phyloP scores from a whole-genome alignment of 176 grass and related monocot genomes.

The Oryza australiensis region DNA sequence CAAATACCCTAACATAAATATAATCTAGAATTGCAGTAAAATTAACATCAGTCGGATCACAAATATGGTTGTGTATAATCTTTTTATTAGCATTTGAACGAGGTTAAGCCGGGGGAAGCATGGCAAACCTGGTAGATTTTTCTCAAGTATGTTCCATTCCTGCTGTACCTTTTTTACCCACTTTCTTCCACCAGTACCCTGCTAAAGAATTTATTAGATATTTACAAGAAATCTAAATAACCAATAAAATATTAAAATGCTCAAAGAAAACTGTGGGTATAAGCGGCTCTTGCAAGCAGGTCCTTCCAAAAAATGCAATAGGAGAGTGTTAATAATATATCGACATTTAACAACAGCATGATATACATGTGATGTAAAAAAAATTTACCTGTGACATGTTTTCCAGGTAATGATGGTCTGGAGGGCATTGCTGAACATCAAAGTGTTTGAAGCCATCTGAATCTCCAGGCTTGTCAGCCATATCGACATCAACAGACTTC shows the following conservation, averaged over 20 bases:
- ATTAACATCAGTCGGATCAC: slow-evolving; percentile 39
- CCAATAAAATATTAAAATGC: background rate
- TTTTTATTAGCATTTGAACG: slow-evolving; percentile 13
- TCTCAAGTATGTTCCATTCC: slow-evolving; percentile 99
- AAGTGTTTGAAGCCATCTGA: slow-evolving; percentile 77
- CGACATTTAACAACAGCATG: background rate
- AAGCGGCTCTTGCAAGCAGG: background rate
- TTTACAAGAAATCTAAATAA: slow-evolving; percentile 23
- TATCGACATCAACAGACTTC: slow-evolving; percentile 35
- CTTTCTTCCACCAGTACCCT: slow-evolving; percentile 80
- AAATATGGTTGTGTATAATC: background rate
- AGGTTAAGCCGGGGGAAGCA: background rate
- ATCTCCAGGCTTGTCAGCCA: slow-evolving; percentile 44
- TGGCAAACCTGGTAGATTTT: slow-evolving; percentile 82
- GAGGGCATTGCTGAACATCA: slow-evolving; percentile 74
- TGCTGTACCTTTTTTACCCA: slow-evolving; percentile 96
- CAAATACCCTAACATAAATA: slow-evolving; percentile 97
- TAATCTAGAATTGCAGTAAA: slow-evolving; percentile 65
- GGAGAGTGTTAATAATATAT: background rate
- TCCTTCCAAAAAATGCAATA: background rate
- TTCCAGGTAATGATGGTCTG: slow-evolving; percentile 80
- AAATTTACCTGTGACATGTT: slow-evolving; percentile 51
- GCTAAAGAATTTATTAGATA: slow-evolving; percentile 32
- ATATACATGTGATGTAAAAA: background rate
- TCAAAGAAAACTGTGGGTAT: slow-evolving; percentile 13